Evolutionary conservation across 2,329 filamentous ascomycete genomes (phyloP), one percentile per base, ranked within the genome.

Genomic region (Paraphaeosphaeria minitans): DNA sequence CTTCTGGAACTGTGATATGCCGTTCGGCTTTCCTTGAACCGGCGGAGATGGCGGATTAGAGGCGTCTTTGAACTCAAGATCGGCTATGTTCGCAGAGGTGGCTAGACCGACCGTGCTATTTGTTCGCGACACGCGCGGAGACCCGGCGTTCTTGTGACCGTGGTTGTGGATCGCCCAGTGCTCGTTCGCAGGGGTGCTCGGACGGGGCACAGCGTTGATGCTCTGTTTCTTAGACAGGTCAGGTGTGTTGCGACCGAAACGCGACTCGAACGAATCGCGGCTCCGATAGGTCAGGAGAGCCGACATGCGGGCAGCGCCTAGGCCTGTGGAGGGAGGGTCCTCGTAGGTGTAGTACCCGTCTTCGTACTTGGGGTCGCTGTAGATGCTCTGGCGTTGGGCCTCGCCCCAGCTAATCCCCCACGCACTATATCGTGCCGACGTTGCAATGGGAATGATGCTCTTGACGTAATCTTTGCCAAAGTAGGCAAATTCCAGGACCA

Each of bases 341-440:
- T 90, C 85, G 69, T 95, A 96, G 1, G 87, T 72, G 75, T 98
- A 99, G 79, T 97, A 98, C 46, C 95, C 95, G 71, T 98, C 93
- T 62, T 97, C 93, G 77, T 99, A 99, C 80, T 97, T 98, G 33
- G 95, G 95, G 75, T 99, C 95, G 41, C 92, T 93, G 79, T 98
- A 99, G 75, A 99, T 98, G 83, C 90, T 93, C 79, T 95, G 91
- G 53, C 92, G 84, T 76, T 96, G 92, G 3, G 91, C 91, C 75
- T 95, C 92, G 43, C 91, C 91, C 92, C 92, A 96, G 77, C 90
- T 93, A 70, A 95, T 96, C 24, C 92, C 89, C 92, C 92, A 96
- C 5, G 92, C 92, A 69, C 91, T 94, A 77, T 95, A 92, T 43
- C 89, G 83, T 66, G 90, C 91, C 8, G 91, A 94, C 6, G 92